These are phyloP conservation scores for Rhododendron molle DNA, from an alignment of 148 eudicot genomes.

Conservation along the genomic window DNA sequence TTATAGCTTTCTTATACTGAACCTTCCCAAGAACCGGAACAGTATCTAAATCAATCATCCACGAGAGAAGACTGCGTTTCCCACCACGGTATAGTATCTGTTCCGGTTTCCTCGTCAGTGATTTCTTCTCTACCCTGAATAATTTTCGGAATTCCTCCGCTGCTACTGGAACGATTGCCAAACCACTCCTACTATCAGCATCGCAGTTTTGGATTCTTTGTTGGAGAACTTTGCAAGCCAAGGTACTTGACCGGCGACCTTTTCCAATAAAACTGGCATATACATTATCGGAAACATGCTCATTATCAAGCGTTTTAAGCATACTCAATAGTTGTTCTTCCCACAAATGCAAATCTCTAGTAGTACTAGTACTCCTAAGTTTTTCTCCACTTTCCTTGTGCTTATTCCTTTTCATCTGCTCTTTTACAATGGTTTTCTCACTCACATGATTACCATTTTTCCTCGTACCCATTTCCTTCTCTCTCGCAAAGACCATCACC, in stretches of 20 bases:
- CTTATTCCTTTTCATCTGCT: not conserved
- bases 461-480: not conserved
- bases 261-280: conserved; percentile 61
- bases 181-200: conserved; percentile 18
- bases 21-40: conserved; percentile 51
- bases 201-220: conserved; percentile 44
- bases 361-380: not conserved
- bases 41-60: conserved; percentile 82
- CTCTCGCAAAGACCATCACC: too few relatives aligned
- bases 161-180: conserved; percentile 52
- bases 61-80: conserved; percentile 60
- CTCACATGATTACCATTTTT: not conserved
- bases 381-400: conserved; percentile 23
- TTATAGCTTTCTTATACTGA: conserved; percentile 27
- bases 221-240: conserved; percentile 52
- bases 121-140: conserved; percentile 40
- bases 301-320: conserved; percentile 37
- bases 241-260: conserved; percentile 75
- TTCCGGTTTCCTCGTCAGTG: conserved; percentile 7
- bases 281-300: conserved; percentile 50
- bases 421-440: not conserved
- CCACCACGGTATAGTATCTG: conserved; percentile 28
- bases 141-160: conserved; percentile 54
- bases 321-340: conserved; percentile 54
- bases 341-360: conserved; percentile 38